Base-by-base conservation (phyloP, 31 red algal genomes). In the Bonnemaisonia californica region DNA sequence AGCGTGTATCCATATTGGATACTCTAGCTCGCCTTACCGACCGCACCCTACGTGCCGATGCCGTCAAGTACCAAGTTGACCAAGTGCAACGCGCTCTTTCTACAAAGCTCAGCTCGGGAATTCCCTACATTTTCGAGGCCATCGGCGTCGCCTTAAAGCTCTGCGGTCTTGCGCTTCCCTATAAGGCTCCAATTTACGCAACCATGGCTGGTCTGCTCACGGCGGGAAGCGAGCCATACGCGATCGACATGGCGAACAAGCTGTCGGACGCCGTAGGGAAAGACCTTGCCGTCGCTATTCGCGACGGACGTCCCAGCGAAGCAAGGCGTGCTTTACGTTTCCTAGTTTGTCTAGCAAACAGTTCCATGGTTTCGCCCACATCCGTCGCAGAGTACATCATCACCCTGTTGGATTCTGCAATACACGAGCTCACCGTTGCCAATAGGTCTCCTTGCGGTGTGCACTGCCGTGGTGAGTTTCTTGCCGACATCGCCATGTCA, bases 241-340 rank as follows among this genome's bases (percentile, higher is more conserved):
- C 76, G 16, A 41, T 51, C 41, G 80, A 79, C 37, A 55, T 91
- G 47, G 88, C 79, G 24, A 79, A 78, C 62, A 67, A 54, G 2
- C 51, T 91, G 2, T 68, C 71, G 16, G 88, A 79, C 26, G 80
- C 73, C 18, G 61, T 78, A 13, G 41, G 47, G 16, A 72, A 75
- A 32, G 88, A 83, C 34, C 59, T 93, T 68, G 81, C 79, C 1
- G 31, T 60, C 29, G 62, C 74, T 38, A 36, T 93, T 22, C 73
- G 81, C 33, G 90, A 86, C 30, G 90, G 90, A 1, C 74, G 62
- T 40, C 39, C 84, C 31, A 67, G 69, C 22, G 33, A 60, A 26
- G 93, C 93, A 26, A 86, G 87, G n/a, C 86, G 88, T 34, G 72
- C 93, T 16, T 68, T 95, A 45, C 82, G 83, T 24, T 95, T 86